Conservation (phyloP, 495 filamentous ascomycete genomes). For the Elaphomyces granulatus region DNA sequence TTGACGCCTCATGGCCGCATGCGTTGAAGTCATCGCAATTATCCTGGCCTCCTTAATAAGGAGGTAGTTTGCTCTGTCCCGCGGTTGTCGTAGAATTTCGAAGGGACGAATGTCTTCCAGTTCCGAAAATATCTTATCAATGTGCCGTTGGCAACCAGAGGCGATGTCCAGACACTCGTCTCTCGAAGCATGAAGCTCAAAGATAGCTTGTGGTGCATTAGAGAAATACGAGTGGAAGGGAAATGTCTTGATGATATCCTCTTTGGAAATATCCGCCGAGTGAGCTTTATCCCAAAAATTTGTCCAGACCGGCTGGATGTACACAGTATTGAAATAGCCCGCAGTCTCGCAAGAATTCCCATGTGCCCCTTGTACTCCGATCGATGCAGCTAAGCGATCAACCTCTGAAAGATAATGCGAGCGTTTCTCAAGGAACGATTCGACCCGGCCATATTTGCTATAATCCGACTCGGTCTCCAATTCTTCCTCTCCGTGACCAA, state of each 20-base stretch:
- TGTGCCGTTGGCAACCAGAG: slow-evolving; percentile 78
- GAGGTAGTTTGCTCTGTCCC: slow-evolving; percentile 91
- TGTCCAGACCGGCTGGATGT: slow-evolving; percentile 76
- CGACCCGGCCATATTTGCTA: slow-evolving; percentile 89
- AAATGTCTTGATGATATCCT: slow-evolving; percentile 59
- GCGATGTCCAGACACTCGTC: slow-evolving; percentile 64
- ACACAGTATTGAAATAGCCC: slow-evolving; percentile 88
- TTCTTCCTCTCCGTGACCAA: slow-evolving; percentile 93
- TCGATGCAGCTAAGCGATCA: slow-evolving; percentile 64
- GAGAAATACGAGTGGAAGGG: slow-evolving; percentile 86
- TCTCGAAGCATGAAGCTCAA: slow-evolving; percentile 45
- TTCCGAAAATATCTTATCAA: slow-evolving; percentile 83
- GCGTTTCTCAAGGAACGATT: slow-evolving; percentile 88
- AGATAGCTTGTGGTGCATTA: slow-evolving; percentile 74
- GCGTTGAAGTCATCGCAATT: slow-evolving; percentile 95
- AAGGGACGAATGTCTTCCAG: slow-evolving; percentile 93
- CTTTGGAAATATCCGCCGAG: slow-evolving; percentile 34
- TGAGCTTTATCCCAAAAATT: slow-evolving; percentile 57
- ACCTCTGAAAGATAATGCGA: slow-evolving; percentile 69
- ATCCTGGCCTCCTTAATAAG: slow-evolving; percentile 90
- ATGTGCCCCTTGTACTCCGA: slow-evolving; percentile 80
- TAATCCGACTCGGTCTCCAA: slow-evolving; percentile 75
- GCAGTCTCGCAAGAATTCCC: slow-evolving; percentile 94
- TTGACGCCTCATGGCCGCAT: slow-evolving; percentile 90
- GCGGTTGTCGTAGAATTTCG: slow-evolving; percentile 73